Evolutionary conservation across 352 stramenopile species (phyloP).

Genomic region (Globisporangium sylvaticum): DNA sequence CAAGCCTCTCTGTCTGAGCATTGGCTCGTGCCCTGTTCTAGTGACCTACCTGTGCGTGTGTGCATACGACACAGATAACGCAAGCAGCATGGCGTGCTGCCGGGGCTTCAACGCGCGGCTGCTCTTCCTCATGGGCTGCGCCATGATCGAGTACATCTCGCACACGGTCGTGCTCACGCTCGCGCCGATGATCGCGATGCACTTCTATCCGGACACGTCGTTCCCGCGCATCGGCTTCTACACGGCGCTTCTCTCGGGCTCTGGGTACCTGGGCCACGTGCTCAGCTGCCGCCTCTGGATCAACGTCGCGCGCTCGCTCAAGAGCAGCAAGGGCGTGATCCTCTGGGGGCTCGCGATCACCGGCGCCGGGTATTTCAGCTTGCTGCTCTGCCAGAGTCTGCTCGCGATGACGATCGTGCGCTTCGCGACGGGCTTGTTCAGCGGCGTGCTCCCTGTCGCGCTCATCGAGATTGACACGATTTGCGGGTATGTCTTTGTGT

Average conservation of each 20-base stretch:
- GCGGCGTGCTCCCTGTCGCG: slow-evolving; percentile 64
- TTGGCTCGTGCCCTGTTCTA: background rate
- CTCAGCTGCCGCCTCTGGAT: slow-evolving; percentile 79
- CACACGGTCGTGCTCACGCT: slow-evolving; percentile 70
- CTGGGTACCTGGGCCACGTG: slow-evolving; percentile 62
- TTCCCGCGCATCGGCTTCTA: slow-evolving; percentile 76
- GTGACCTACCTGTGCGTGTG: background rate
- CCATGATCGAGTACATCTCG: slow-evolving; percentile 74
- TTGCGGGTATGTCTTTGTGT: slow-evolving; percentile 37
- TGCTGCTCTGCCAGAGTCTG: slow-evolving; percentile 74
- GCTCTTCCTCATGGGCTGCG: slow-evolving; percentile 75
- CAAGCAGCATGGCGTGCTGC: slow-evolving; percentile 40
- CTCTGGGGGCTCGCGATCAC: slow-evolving; percentile 74
- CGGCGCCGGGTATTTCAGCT: slow-evolving; percentile 62
- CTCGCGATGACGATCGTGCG: slow-evolving; percentile 74
- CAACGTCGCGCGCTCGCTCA: slow-evolving; percentile 63
- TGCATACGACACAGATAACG: background rate
- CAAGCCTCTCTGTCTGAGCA: background rate
- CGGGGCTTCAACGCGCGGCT: slow-evolving; percentile 65
- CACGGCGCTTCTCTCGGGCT: slow-evolving; percentile 61
- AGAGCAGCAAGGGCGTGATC: slow-evolving; percentile 78
- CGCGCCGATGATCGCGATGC: slow-evolving; percentile 66
- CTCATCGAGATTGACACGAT: slow-evolving; percentile 84
- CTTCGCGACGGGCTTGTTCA: slow-evolving; percentile 73
- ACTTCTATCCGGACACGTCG: slow-evolving; percentile 74